A percentile compares a stretch with the other conserved stretches of the same genome.
phyloP scores from a whole-genome alignment of 257 asterid species.

The Lantana camara region DNA sequence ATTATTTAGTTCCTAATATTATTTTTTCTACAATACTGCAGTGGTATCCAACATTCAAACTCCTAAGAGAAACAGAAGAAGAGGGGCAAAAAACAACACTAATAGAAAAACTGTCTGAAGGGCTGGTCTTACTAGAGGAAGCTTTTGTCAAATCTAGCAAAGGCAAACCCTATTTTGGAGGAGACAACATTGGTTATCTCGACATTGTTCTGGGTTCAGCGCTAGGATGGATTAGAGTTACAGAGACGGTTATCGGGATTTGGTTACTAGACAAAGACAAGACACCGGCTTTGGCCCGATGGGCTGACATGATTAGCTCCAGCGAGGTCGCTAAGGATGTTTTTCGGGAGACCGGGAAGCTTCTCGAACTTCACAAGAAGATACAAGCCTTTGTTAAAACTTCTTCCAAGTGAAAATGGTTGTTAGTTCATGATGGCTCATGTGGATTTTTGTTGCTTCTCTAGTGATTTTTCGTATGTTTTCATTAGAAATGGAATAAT shows the following conservation, averaged over 20 bases:
- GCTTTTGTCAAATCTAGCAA: slow-evolving; percentile 31
- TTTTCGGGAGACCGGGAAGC: slow-evolving; percentile 15
- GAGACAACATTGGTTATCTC: slow-evolving; percentile 39
- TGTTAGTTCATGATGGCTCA: no score
- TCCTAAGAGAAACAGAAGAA: slow-evolving; percentile 7
- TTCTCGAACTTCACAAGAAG: slow-evolving; percentile 22
- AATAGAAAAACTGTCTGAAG: slow-evolving; percentile 21
- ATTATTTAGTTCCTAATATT: no score
- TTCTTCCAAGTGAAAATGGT: background rate
- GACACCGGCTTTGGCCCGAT: slow-evolving; percentile 25
- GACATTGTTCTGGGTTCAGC: slow-evolving; percentile 43
- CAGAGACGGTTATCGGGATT: background rate
- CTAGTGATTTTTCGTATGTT: no score
- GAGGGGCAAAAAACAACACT: slow-evolving; percentile 17
- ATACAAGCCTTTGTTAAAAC: background rate
- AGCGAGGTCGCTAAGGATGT: slow-evolving; percentile 19
- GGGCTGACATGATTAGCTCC: slow-evolving; percentile 25
- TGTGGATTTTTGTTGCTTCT: no score
- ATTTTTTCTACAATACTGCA: background rate
- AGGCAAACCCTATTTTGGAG: slow-evolving; percentile 42
- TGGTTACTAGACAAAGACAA: slow-evolving; percentile 32
- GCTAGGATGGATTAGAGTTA: slow-evolving; percentile 33
- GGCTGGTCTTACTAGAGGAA: slow-evolving; percentile 31
- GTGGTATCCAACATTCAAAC: slow-evolving; percentile 29
- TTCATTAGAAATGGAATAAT: no score